Evolutionary conservation across 805 yeast species (phyloP), one percentile per base, ranked within the genome.

Genomic region (Pichia pseudocactophila): DNA sequence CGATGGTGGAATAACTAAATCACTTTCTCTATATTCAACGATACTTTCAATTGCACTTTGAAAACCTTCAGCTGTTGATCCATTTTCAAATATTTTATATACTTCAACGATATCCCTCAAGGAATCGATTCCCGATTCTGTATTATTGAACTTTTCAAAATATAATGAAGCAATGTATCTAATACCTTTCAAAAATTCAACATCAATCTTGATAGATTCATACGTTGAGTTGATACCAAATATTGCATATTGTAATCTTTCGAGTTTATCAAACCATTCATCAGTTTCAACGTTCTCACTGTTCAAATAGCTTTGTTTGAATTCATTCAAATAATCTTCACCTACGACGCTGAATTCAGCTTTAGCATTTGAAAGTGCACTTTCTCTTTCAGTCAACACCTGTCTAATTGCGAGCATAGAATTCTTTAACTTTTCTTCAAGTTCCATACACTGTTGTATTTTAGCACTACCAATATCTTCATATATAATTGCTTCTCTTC

Each of bases 351-450:
- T 59, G 40, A 76, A 66, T 34, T 62, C 68, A 18, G 64, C 62
- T 52, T 70, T 71, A 1, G 82, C 85, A 45, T 78, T 69, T 49
- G 73, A 77, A 55, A 73, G 77, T 0, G 89, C 78, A 45, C 76
- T 76, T 50, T 82, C 82, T 58, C 98, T 76, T 63, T 90, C 98
- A 50, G 86, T 76, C 36, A 90, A 69, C 4, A 86, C 96, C 59
- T 82, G 90, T 59, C 86, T 82, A 54, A 90, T 85, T 52, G 85
- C 72, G 77, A 78, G 70, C 87, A 83, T 79, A 1, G 88, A 73
- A 28, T 69, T 66, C 50, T 77, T 68, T 34, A 82, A 66, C 41
- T 65, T 64, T 10, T 69, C 72, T 28, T 67, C 58, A 30, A 59
- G 37, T 2, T 36, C 42, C 16, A 45, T 48, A 28, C 53, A 47